Percentiles rank a stretch among this genome's conserved stretches.
Evolutionary conservation across 371 early-diverging fungal genomes (phyloP).

Genomic region (Mortierella sp.): DNA sequence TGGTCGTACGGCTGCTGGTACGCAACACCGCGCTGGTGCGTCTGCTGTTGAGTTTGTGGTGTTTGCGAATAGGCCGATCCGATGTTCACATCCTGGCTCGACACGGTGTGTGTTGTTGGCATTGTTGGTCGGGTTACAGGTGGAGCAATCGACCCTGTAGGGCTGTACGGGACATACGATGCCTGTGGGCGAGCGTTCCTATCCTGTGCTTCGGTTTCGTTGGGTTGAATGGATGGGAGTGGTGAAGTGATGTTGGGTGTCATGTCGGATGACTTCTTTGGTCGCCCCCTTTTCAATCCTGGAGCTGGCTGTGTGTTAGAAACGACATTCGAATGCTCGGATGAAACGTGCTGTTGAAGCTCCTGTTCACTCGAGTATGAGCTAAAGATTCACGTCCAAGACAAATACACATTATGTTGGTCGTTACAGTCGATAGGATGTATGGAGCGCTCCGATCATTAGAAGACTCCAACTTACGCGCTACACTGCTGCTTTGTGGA

Average conservation of each 20-base stretch:
- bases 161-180: slow-evolving; percentile 15
- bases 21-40: slow-evolving; percentile 20
- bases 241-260: slow-evolving; percentile 4
- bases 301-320: slow-evolving; percentile 10
- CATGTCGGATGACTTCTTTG: slow-evolving; percentile 15
- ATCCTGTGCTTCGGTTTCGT: not conserved
- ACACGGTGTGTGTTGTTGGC: slow-evolving; percentile 6
- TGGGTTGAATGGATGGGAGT: slow-evolving; percentile 12
- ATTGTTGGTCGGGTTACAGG: slow-evolving; percentile 17
- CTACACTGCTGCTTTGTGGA: slow-evolving; percentile 16
- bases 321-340: slow-evolving; percentile 15
- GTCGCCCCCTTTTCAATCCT: slow-evolving; percentile 33
- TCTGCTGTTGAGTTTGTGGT: slow-evolving; percentile 14
- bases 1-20: slow-evolving; percentile 31
- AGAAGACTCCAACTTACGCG: slow-evolving; percentile 15
- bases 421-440: too few species aligned
- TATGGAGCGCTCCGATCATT: not conserved
- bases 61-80: slow-evolving; percentile 10
- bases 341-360: slow-evolving; percentile 20
- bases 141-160: slow-evolving; percentile 9
- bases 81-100: slow-evolving; percentile 16
- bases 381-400: not conserved
- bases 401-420: not conserved
- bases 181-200: slow-evolving; percentile 7
- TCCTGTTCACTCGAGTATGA: slow-evolving; percentile 16